Percentiles rank a stretch among this genome's conserved stretches.
Conservation (phyloP, 331 rosid genomes). For the Rosa hybrid region DNA sequence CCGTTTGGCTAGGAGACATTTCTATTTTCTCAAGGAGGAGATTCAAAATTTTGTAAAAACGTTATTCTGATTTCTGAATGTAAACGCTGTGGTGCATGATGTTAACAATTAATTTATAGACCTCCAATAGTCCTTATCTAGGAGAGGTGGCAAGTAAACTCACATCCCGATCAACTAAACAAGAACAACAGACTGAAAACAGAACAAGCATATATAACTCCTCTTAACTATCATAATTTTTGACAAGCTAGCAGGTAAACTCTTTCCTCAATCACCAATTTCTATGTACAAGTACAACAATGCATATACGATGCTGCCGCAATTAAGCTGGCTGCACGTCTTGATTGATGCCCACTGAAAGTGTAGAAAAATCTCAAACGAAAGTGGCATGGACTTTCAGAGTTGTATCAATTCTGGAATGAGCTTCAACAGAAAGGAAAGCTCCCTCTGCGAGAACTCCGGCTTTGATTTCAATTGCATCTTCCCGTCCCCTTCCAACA, state of each 20-base stretch:
- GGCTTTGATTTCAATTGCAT: constrained; percentile 52
- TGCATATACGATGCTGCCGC: constrained; percentile 7
- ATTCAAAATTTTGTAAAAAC: neutral
- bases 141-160: neutral
- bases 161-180: neutral
- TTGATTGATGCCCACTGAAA: neutral
- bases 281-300: constrained; percentile 11
- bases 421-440: constrained; percentile 77
- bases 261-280: neutral
- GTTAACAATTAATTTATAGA: neutral
- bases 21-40: no score
- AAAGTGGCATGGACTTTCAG: constrained; percentile 11
- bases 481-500: constrained; percentile 36
- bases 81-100: neutral
- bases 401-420: constrained; percentile 68
- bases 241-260: neutral
- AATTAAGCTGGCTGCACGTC: neutral
- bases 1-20: no score
- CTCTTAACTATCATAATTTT: neutral
- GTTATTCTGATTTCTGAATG: neutral
- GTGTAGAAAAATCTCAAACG: neutral
- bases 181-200: neutral
- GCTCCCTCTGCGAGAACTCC: constrained; percentile 72
- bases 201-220: neutral
- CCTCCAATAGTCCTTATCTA: neutral